Evolutionary conservation across 805 yeast genomes (phyloP).

Genomic region (Komagataella pseudopastoris): DNA sequence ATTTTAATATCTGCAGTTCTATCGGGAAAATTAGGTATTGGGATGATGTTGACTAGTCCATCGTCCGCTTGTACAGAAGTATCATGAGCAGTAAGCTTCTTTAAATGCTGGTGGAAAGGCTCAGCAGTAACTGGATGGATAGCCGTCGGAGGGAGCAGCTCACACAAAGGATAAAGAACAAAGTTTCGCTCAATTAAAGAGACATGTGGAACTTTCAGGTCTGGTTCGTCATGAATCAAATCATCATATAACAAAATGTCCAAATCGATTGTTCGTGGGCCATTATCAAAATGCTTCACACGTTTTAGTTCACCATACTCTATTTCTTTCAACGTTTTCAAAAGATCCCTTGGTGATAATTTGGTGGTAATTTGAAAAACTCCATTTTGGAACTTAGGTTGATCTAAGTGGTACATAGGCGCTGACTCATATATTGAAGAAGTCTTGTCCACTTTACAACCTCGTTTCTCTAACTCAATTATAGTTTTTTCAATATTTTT

Average conservation of each 20-base stretch:
- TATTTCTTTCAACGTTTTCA: slow-evolving; percentile 51
- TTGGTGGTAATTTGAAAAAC: slow-evolving; percentile 53
- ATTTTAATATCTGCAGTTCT: slow-evolving; percentile 18
- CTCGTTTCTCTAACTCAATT: slow-evolving; percentile 23
- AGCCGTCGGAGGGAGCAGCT: slow-evolving; percentile 50
- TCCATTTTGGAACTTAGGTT: slow-evolving; percentile 75
- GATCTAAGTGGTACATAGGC: slow-evolving; percentile 85
- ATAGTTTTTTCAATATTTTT: slow-evolving; percentile 47
- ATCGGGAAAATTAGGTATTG: slow-evolving; percentile 18
- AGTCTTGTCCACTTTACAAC: slow-evolving; percentile 37
- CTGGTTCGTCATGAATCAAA: slow-evolving; percentile 36
- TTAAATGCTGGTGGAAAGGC: slow-evolving; percentile 56
- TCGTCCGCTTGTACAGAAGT: slow-evolving; percentile 33
- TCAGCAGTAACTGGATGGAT: slow-evolving; percentile 83
- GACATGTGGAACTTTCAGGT: slow-evolving; percentile 72
- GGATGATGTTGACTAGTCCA: slow-evolving; percentile 34
- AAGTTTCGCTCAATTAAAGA: slow-evolving; percentile 82
- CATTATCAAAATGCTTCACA: slow-evolving; percentile 71
- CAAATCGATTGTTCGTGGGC: slow-evolving; percentile 84
- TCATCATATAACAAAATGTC: slow-evolving; percentile 72
- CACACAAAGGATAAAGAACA: slow-evolving; percentile 82
- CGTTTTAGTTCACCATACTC: slow-evolving; percentile 65
- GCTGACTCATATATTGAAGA: slow-evolving; percentile 79
- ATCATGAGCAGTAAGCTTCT: slow-evolving; percentile 27
- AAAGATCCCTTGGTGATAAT: slow-evolving; percentile 49